These are phyloP conservation scores for Lactifluus volemus DNA, from an alignment of 768 basidiomycete genomes.

Conservation along the genomic window DNA sequence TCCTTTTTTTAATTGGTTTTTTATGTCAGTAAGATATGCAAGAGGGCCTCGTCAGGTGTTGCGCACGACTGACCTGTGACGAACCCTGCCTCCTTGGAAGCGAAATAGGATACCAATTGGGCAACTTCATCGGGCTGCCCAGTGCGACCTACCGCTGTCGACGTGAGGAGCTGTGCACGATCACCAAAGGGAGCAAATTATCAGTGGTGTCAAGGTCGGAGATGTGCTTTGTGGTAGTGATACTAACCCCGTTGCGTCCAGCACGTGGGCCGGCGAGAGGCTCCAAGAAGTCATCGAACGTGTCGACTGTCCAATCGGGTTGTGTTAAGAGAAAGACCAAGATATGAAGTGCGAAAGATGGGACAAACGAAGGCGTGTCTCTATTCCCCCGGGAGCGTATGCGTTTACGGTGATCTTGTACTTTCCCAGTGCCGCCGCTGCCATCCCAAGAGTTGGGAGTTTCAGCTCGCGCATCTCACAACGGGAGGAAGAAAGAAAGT, in stretches of 20 bases:
- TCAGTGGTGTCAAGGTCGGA: neutral
- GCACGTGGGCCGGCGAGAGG: constrained; percentile 1
- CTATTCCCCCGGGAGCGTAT: constrained; percentile 20
- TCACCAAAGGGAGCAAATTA: neutral
- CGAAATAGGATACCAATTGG: constrained; percentile 19
- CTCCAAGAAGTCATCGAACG: constrained; percentile 3
- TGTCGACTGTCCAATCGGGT: neutral
- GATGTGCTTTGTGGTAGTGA: neutral
- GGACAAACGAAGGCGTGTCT: constrained; percentile 17
- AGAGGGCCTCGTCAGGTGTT: neutral
- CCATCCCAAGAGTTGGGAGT: neutral
- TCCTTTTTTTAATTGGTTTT: neutral
- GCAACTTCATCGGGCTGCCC: constrained; percentile 17
- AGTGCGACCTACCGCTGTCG: neutral
- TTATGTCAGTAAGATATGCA: neutral
- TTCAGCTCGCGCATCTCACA: too few species aligned
- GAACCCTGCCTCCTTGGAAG: constrained; percentile 14
- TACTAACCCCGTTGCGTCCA: neutral
- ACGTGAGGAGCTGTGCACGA: neutral
- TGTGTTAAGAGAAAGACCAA: neutral
- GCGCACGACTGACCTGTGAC: constrained; percentile 14
- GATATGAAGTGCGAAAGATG: neutral
- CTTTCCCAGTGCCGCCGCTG: constrained; percentile 17
- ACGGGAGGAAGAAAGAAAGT: neutral
- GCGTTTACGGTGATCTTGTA: constrained; percentile 22